Percentiles rank a stretch among this genome's conserved stretches.
These are phyloP conservation scores for Hypoxylon intermedium DNA, from an alignment of 495 filamentous ascomycete species.

Conservation along the genomic window DNA sequence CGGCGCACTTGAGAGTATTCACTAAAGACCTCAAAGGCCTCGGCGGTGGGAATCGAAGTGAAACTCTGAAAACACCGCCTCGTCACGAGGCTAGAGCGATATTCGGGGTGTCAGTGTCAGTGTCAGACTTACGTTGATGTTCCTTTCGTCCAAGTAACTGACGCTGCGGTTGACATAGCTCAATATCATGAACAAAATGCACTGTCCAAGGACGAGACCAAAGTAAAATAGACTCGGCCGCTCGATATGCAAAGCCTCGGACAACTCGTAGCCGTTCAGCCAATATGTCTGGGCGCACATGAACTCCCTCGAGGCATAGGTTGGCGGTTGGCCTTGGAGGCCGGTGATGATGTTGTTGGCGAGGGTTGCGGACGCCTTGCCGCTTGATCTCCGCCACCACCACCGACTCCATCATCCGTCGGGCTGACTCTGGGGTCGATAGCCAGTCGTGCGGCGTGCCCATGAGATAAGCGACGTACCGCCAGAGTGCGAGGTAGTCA, in stretches of 20 bases:
- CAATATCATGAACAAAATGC: slow-evolving; percentile 65
- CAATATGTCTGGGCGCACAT: slow-evolving; percentile 71
- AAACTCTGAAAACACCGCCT: slow-evolving; percentile 17
- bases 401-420: slow-evolving; percentile 69
- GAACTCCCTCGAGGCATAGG: slow-evolving; percentile 67
- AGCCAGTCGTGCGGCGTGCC: slow-evolving; percentile 69
- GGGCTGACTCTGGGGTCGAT: slow-evolving; percentile 59
- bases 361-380: slow-evolving; percentile 63
- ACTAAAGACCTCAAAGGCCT: not conserved
- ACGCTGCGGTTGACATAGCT: slow-evolving; percentile 64
- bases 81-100: slow-evolving; percentile 4
- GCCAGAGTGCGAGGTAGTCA: slow-evolving; percentile 80
- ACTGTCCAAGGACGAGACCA: slow-evolving; percentile 70
- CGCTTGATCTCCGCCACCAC: slow-evolving; percentile 68
- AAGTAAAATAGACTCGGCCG: slow-evolving; percentile 63
- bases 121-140: slow-evolving; percentile 59
- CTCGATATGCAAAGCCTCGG: slow-evolving; percentile 66
- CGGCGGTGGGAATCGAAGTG: slow-evolving; percentile 15
- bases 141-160: slow-evolving; percentile 62
- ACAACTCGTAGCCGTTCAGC: slow-evolving; percentile 71
- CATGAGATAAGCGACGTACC: slow-evolving; percentile 74
- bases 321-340: slow-evolving; percentile 67
- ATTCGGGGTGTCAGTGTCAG: not conserved
- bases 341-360: slow-evolving; percentile 77
- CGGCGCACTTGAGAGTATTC: not conserved